Evolutionary conservation across 805 yeast genomes (phyloP).

Genomic region (Huiozyma sinensis): DNA sequence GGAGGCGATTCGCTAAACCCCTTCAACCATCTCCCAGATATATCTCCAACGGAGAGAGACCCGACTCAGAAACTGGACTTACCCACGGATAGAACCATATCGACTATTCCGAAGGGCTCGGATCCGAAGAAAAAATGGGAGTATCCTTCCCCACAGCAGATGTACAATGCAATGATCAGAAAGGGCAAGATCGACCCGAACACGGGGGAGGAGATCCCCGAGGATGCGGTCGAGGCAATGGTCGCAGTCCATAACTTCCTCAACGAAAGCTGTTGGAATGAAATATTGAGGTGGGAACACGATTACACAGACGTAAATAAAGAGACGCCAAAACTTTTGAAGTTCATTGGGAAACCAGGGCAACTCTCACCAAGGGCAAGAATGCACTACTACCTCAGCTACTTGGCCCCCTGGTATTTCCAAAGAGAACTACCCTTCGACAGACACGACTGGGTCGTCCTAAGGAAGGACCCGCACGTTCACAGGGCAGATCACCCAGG

Average conservation of each 20-base stretch:
- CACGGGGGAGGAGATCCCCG: constrained; percentile 78
- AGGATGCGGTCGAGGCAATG: constrained; percentile 94
- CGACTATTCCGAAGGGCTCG: constrained; percentile 78
- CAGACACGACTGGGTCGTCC: constrained; percentile 96
- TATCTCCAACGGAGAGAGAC: constrained; percentile 48
- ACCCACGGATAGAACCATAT: constrained; percentile 74
- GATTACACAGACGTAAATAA: constrained; percentile 40
- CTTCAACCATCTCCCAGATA: constrained; percentile 77
- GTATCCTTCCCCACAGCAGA: constrained; percentile 97
- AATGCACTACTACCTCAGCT: constrained; percentile 52
- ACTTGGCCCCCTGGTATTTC: constrained; percentile 60
- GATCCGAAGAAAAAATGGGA: constrained; percentile 81
- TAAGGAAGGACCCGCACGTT: constrained; percentile 40
- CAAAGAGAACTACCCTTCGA: constrained; percentile 86
- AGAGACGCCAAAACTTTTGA: constrained; percentile 62
- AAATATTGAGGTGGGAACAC: constrained; percentile 84
- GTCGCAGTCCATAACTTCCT: constrained; percentile 92
- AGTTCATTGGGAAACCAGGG: constrained; percentile 87
- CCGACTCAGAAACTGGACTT: constrained; percentile 73
- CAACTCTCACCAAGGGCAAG: constrained; percentile 81
- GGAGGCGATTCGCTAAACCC: constrained; percentile 46
- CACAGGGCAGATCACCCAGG: constrained; percentile 25
- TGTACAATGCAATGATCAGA: constrained; percentile 94
- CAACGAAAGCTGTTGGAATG: constrained; percentile 97
- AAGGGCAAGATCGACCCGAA: constrained; percentile 57